Conservation (phyloP, 306 rosid genomes). For the Oemleria cerasiformis region DNA sequence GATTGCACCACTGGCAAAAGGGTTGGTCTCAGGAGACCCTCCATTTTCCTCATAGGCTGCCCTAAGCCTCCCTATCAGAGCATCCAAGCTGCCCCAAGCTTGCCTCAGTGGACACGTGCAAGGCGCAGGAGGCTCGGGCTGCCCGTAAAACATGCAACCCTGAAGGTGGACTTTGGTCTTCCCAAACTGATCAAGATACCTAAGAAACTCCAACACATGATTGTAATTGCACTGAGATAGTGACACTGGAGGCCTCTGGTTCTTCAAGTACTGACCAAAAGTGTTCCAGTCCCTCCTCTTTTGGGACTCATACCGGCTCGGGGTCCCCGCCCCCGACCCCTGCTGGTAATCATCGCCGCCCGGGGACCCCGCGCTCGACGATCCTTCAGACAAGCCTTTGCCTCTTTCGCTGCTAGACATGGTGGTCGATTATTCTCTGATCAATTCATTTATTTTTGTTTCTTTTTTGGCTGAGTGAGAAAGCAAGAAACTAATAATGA, state of each 20-base stretch:
- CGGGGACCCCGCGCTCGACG: conserved; percentile 25
- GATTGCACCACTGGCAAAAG: conserved; percentile 79
- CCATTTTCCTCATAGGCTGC: conserved; percentile 99
- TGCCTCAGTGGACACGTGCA: conserved; percentile 89
- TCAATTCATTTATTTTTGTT: not conserved
- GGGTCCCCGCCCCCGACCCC: conserved; percentile 30
- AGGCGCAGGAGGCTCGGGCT: conserved; percentile 93
- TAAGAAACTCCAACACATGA: conserved; percentile 84
- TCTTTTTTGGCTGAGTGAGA: conserved; percentile 6
- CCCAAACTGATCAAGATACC: conserved; percentile 89
- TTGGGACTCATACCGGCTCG: conserved; percentile 91
- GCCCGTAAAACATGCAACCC: conserved; percentile 91
- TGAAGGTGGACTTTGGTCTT: conserved; percentile 90
- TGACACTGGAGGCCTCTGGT: conserved; percentile 79
- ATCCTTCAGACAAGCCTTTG: conserved; percentile 55
- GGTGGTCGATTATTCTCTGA: conserved; percentile 10
- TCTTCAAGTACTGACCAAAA: conserved; percentile 84
- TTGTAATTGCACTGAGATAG: conserved; percentile 77
- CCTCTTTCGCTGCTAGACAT: conserved; percentile 54
- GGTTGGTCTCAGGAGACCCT: conserved; percentile 71
- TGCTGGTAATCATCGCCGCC: conserved; percentile 7
- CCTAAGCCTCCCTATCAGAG: conserved; percentile 85
- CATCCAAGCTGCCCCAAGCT: conserved; percentile 98
- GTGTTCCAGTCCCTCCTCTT: conserved; percentile 99
- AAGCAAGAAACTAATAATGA: conserved; percentile 27